A percentile compares a stretch with the other conserved stretches of the same genome.
These are phyloP conservation scores for Lippia alba DNA, from an alignment of 305 asterid genomes.

Conservation along the genomic window DNA sequence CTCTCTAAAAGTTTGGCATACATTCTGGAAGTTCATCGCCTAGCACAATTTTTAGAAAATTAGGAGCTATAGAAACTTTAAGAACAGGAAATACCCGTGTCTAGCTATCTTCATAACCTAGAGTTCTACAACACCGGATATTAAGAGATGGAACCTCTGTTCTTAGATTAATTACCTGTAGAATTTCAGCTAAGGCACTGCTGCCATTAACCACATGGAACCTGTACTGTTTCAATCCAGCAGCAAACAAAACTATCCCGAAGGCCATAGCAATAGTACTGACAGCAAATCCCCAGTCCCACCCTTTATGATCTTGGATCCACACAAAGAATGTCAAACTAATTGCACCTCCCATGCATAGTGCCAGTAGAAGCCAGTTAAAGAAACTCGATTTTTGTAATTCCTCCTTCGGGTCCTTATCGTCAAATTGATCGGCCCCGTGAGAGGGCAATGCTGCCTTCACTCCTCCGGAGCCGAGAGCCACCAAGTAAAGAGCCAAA, in stretches of 20 bases:
- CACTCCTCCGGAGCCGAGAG: conserved; percentile 70
- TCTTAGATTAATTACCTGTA: conserved; percentile 50
- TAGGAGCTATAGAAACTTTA: too few species aligned
- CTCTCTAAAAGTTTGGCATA: too few species aligned
- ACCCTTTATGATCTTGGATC: conserved; percentile 75
- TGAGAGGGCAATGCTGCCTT: conserved; percentile 78
- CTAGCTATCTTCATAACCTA: too few species aligned
- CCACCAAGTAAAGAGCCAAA: conserved; percentile 63
- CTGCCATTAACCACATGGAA: conserved; percentile 62
- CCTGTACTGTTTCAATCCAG: conserved; percentile 62
- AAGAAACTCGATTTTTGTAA: conserved; percentile 67
- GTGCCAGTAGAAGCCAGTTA: conserved; percentile 61
- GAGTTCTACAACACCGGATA: too few species aligned
- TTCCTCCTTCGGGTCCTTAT: conserved; percentile 62
- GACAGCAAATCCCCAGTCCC: conserved; percentile 67
- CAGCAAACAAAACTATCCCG: conserved; percentile 43
- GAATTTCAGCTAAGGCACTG: conserved; percentile 59
- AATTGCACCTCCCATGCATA: conserved; percentile 64
- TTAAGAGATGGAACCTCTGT: not conserved
- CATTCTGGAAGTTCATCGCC: too few species aligned
- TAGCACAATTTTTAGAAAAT: too few species aligned
- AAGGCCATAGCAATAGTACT: conserved; percentile 60
- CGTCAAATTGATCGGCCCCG: conserved; percentile 86
- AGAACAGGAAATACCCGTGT: too few species aligned
- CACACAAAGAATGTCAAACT: conserved; percentile 72